Evolutionary conservation across 1,284 basidiomycete species (phyloP), one percentile per base, ranked within the genome.

Genomic region (Ceratobasidium sp.): DNA sequence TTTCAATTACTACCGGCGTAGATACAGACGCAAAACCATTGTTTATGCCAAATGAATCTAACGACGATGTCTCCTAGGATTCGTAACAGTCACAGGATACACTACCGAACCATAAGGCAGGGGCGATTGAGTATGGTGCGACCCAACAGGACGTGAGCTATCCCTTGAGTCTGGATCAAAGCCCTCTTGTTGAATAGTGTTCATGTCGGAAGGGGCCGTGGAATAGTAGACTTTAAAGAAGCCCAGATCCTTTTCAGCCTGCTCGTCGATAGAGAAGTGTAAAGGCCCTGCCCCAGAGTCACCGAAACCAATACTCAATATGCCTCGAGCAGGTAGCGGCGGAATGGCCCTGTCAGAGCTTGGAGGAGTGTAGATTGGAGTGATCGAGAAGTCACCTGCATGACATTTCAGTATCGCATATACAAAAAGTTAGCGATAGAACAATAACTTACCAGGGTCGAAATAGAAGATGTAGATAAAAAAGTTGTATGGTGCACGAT

Each of bases 391-490:
- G 23, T 71, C 69, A 23, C 21, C 69, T 71, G 14, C 8, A 5
- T 8, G 26, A 4, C 11, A 7, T 49, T 16, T 71, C 9, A 59
- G 57, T 3, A 43, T 35, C 13, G 32, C 32, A 35, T 30, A 49
- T 49, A 41, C 35, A 59, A 4, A 13, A 35, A 50, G 18, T 9
- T 52, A 11, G n/a, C 2, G 7, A 38, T 43, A 26, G 8, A 6
- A 13, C n/a, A 11, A 11, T 38, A 18, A 52, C 69, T 71, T 35
- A 71, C 69, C 59, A 6, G 69, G 69, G 18, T 71, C 69, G 16
- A 71, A 71, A 32, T 71, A 71, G 23, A 71, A 71, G n/a, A 61
- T 46, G 59, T 71, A 61, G 26, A 71, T 46, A 32, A 38, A 71
- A 11, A 49, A 52, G n/a, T 46, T 9, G 18, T 38, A 38, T 7